A percentile compares a stretch with the other conserved stretches of the same genome.
These are phyloP conservation scores for Begonia fuchsioides DNA, from an alignment of 306 rosid genomes.

Conservation along the genomic window DNA sequence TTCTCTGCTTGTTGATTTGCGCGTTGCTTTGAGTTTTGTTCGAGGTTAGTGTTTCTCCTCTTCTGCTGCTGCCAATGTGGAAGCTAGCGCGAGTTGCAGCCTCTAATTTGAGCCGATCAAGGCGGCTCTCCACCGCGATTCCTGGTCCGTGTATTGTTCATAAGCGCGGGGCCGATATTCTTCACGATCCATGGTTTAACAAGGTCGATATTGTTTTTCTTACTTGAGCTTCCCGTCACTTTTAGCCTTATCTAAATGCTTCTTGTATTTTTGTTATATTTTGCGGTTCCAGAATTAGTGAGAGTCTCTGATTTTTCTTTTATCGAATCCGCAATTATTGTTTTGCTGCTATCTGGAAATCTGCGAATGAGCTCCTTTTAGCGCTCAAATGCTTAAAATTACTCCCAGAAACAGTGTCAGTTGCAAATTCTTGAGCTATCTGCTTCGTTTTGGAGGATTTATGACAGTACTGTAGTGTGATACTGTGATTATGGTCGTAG, in stretches of 20 bases:
- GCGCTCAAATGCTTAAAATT: too few relatives aligned
- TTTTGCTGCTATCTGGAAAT: too few relatives aligned
- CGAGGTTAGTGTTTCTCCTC: constrained; percentile 1
- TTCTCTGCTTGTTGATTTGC: not conserved
- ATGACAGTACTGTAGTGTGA: too few relatives aligned
- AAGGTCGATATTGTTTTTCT: constrained; percentile 34
- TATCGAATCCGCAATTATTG: too few relatives aligned
- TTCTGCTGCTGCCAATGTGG: constrained; percentile 41
- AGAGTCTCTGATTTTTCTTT: too few relatives aligned
- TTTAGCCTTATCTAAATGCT: not conserved
- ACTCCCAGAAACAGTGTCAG: too few relatives aligned
- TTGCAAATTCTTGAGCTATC: too few relatives aligned
- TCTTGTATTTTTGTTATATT: not conserved
- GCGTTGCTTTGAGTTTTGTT: not conserved
- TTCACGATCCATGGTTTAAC: constrained; percentile 99
- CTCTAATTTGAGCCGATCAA: constrained; percentile 39
- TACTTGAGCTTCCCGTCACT: not conserved
- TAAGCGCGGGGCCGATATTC: constrained; percentile 97
- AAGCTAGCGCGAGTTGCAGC: constrained; percentile 52
- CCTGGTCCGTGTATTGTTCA: constrained; percentile 92
- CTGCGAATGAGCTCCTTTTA: too few relatives aligned
- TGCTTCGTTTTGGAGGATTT: too few relatives aligned
- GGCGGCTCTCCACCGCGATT: constrained; percentile 61
- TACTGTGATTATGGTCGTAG: too few relatives aligned
- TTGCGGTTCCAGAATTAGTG: not conserved